These are phyloP conservation scores for Cladosporium sp. DNA, from an alignment of 2,329 filamentous ascomycete genomes.

Conservation along the genomic window DNA sequence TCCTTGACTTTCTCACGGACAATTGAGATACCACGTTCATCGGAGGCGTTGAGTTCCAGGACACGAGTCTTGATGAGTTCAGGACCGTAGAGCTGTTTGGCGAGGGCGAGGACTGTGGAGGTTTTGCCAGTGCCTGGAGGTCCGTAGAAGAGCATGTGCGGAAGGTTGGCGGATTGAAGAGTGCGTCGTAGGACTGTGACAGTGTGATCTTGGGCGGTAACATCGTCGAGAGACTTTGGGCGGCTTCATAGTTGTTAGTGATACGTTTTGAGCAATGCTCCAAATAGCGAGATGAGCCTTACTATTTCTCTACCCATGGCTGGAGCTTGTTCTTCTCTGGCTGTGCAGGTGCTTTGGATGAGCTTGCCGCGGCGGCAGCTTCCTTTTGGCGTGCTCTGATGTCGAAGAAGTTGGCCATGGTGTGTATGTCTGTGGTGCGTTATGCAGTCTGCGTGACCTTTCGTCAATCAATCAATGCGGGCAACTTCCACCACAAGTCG, in stretches of 20 bases:
- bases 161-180: constrained; percentile 92
- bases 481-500: background rate
- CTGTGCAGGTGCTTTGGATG: constrained; percentile 62
- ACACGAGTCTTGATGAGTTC: constrained; percentile 89
- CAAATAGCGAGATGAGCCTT: constrained; percentile 25
- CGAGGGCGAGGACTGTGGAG: constrained; percentile 91
- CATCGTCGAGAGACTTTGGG: constrained; percentile 88
- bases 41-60: constrained; percentile 98
- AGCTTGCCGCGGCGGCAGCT: constrained; percentile 68
- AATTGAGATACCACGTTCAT: constrained; percentile 95
- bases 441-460: background rate
- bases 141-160: constrained; percentile 99
- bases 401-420: constrained; percentile 91
- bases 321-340: constrained; percentile 67
- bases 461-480: background rate
- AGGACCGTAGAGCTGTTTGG: constrained; percentile 95
- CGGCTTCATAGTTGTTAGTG: constrained; percentile 55
- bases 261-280: background rate
- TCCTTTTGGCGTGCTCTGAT: constrained; percentile 74
- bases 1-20: constrained; percentile 98
- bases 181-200: constrained; percentile 88
- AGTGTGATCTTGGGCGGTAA: constrained; percentile 96
- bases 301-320: constrained; percentile 99
- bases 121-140: constrained; percentile 98
- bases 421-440: background rate